Conservation (phyloP, 495 filamentous ascomycete genomes). For the Xylaria intraflava region DNA sequence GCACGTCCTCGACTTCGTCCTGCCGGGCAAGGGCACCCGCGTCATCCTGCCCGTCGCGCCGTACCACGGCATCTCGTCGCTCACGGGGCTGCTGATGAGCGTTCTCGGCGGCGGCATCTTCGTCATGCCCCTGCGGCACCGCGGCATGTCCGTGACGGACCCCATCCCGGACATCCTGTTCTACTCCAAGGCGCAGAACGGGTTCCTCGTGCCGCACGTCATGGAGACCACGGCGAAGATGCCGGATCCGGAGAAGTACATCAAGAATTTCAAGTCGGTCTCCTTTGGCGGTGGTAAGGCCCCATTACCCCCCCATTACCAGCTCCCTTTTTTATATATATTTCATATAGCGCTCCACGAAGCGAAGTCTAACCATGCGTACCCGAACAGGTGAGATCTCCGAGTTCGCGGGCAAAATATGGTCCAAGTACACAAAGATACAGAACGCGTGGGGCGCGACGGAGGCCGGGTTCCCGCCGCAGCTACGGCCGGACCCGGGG, state of each 20-base stretch:
- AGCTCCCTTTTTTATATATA: background rate
- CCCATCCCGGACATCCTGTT: background rate
- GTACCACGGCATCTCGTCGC: background rate
- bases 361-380: background rate
- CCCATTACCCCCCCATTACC: background rate
- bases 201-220: background rate
- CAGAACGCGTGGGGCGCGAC: background rate
- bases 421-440: background rate
- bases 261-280: background rate
- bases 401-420: background rate
- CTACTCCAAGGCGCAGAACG: background rate
- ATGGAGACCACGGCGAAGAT: background rate
- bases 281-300: slow-evolving; percentile 1
- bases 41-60: background rate
- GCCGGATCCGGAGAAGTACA: background rate
- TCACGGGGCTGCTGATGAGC: background rate
- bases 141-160: background rate
- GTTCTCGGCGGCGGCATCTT: background rate
- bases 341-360: background rate
- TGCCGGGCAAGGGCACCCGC: background rate
- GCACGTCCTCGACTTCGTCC: background rate
- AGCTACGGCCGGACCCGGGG: background rate
- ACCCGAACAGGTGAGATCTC: background rate
- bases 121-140: background rate
- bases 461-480: background rate